Base-by-base conservation (phyloP, 176 grass and related monocot genomes). In the Triticum urartu region DNA sequence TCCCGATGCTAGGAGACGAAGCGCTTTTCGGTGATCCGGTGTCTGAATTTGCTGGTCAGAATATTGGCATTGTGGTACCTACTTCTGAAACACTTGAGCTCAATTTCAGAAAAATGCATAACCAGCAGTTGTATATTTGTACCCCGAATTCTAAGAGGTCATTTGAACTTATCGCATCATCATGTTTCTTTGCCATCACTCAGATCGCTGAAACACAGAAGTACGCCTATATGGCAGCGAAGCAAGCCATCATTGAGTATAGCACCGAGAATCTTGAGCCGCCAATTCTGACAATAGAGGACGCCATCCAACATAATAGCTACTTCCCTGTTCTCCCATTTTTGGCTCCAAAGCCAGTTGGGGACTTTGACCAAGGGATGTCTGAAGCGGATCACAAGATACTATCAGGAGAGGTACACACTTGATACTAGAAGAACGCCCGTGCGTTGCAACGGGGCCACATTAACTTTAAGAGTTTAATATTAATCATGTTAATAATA, bases 351-450 rank as follows among this genome's bases (percentile, higher is more conserved):
- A 80, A 89, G 76, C 86, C 91, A 77, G 52, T 91, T 79, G 95
- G 95, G 48, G 86, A 98, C 43, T 90, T 92, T 36, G 85, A 90
- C 13, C 42, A 92, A 86, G 95, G 93, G 77, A 95, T 98, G 95
- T 87, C 86, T 62, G 89, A 93, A 87, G 95, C 95, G 83, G 93
- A 98, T 73, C 95, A 98, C 68, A 95, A 93, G 83, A 95, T 98
- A 63, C 68, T 91, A 42, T 92, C 86, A 24, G 90, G 65, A 32
- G 90, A 97, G 92, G 94, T 94, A 90, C 20, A 20, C 5, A 18
- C 12, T 83, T 43, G 5, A 4, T 18, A 21, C 25, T 25, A 25
- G 25, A 25, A 25, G 25, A 25, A 25, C 25, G 25, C 25, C 25
- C 25, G 25, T 25, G 25, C 25, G 25, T 25, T 25, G 25, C 25